Evolutionary conservation across 2,329 filamentous ascomycete genomes (phyloP), one percentile per base, ranked within the genome.

Genomic region (Endothia cerciana): DNA sequence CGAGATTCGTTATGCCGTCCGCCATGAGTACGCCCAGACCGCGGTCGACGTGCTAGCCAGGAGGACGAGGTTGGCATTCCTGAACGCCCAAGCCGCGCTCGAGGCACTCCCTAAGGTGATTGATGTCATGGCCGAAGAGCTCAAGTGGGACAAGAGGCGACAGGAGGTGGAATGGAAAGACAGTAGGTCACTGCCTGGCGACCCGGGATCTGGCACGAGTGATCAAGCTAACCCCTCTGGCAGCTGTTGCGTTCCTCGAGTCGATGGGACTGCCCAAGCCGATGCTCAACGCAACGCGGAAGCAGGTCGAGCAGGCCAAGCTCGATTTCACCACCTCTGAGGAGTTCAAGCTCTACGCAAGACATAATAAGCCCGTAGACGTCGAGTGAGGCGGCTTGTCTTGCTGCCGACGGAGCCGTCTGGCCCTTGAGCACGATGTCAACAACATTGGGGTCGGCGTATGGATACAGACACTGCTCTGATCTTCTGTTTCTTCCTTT

Each of bases 21-120:
- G 89, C 60, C 90, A 97, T 77, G 94, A 97, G 80, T 96, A 96
- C 74, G 94, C 94, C 3, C 92, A 97, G 77, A 96, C 92, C 3
- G 92, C 93, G 1, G 90, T 94, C 19, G 94, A 97, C 75, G 91
- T 97, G 15, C 82, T 97, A 57, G 94, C 93, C 2, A 87, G 94
- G 66, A 85, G 94, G 68, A 97, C 91, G 49, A 85, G 94, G 65
- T 80, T 97, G 64, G 91, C 93, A 10, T 98, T 97, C 81, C 80
- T 97, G 71, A 97, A 97, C 75, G 93, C 93, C 5, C 92, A 97
- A 77, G 94, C 94, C 13, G 90, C 93, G 0, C 86, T 97, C 11
- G 93, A 97, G 79, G 90, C 93, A 1, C 84, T 97, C 56, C 94
- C 94, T 5, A 85, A 81, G 65, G 87, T 97, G 65, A 95, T 97